Percentiles rank a stretch among this genome's conserved stretches.
Evolutionary conservation across 306 rosid species (phyloP).

Genomic region (Bauhinia variegata): DNA sequence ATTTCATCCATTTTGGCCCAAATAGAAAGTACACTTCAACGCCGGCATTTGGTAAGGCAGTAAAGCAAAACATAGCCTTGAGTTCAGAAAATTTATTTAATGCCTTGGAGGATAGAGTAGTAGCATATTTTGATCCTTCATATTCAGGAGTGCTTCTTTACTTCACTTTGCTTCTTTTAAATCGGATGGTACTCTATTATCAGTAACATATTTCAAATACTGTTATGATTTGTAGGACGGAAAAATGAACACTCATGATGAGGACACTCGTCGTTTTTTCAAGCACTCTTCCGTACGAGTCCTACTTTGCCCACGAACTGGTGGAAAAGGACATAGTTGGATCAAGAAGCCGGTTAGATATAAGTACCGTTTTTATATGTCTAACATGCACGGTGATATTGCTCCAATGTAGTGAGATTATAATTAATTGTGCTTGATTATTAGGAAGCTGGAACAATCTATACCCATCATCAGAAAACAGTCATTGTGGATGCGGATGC

Average conservation of each 20-base stretch:
- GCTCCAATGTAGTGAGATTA: too few species aligned
- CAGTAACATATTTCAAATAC: conserved; percentile 1
- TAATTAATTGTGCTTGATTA: conserved; percentile 6
- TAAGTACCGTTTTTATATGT: conserved; percentile 6
- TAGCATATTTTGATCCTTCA: conserved; percentile 14
- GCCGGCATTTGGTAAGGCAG: not conserved
- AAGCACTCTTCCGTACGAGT: conserved; percentile 81
- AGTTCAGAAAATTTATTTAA: not conserved
- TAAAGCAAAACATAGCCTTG: not conserved
- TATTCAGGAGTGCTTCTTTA: not conserved
- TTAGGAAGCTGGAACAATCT: conserved; percentile 90
- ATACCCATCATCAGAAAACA: conserved; percentile 94
- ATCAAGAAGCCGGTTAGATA: conserved; percentile 56
- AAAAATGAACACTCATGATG: conserved; percentile 71
- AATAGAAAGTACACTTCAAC: not conserved
- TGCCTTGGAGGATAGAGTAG: not conserved
- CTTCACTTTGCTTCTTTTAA: conserved; percentile 21
- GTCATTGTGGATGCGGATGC: conserved; percentile 91
- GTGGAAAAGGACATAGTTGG: conserved; percentile 80
- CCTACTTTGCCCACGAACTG: conserved; percentile 77
- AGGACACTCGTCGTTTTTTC: conserved; percentile 79
- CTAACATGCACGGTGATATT: not conserved
- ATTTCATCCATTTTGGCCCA: not conserved
- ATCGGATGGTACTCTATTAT: conserved; percentile 21
- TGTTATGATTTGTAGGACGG: conserved; percentile 59